These are phyloP conservation scores for Colletotrichum simmondsii DNA, from an alignment of 2,329 filamentous ascomycete genomes.

Conservation along the genomic window DNA sequence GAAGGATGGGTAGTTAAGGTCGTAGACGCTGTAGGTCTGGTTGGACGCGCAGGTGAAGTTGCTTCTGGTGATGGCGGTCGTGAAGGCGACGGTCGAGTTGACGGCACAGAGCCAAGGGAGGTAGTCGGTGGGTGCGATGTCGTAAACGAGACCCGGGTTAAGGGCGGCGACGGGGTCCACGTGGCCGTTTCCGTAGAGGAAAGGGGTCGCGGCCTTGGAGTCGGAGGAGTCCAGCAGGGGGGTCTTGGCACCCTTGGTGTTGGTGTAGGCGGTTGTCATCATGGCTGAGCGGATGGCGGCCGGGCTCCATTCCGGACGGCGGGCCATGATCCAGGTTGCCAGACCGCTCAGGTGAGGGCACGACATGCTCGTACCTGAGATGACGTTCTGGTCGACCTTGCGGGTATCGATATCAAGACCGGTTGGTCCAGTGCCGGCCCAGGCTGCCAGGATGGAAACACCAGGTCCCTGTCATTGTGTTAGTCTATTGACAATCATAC, in stretches of 20 bases:
- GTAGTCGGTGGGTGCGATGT: constrained; percentile 37
- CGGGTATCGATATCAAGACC: constrained; percentile 4
- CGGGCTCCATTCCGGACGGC: constrained; percentile 27
- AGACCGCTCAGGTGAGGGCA: constrained; percentile 34
- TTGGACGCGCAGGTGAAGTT: constrained; percentile 16
- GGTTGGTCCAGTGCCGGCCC: constrained; percentile 9
- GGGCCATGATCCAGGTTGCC: constrained; percentile 29
- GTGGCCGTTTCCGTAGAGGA: constrained; percentile 31
- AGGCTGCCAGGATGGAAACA: constrained; percentile 30
- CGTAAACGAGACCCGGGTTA: constrained; percentile 36
- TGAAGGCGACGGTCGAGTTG: constrained; percentile 32
- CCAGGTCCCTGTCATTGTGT: constrained; percentile 13
- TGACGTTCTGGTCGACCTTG: constrained; percentile 23
- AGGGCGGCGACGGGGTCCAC: constrained; percentile 39
- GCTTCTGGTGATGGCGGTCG: constrained; percentile 11
- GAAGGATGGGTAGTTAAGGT: constrained; percentile 35
- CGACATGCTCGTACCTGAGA: constrained; percentile 34
- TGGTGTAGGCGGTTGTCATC: constrained; percentile 29
- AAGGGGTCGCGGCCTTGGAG: constrained; percentile 1
- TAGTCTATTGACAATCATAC: not conserved
- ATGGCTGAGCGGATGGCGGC: constrained; percentile 28
- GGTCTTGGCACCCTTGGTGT: not conserved
- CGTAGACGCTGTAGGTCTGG: constrained; percentile 19
- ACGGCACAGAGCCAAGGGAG: constrained; percentile 39
- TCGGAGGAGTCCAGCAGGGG: not conserved